A percentile compares a stretch with the other conserved stretches of the same genome.
These are phyloP conservation scores for Lichina pygmaea DNA, from an alignment of 495 filamentous ascomycete species.

Conservation along the genomic window DNA sequence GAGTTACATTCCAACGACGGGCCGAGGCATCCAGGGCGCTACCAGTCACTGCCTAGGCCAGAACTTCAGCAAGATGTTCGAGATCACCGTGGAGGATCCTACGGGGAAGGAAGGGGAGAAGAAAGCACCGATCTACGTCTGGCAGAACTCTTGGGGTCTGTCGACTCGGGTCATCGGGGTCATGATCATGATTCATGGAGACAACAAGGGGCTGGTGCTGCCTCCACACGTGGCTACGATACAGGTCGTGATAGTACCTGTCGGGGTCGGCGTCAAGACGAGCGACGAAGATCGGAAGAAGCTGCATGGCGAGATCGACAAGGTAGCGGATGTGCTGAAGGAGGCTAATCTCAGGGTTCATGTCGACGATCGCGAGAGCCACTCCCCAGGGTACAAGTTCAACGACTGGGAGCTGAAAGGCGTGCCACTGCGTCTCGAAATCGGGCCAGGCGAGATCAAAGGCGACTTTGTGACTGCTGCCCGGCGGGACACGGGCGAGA, in stretches of 20 bases:
- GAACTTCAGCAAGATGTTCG: conserved; percentile 97
- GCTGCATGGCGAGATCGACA: conserved; percentile 43
- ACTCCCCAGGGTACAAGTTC: conserved; percentile 92
- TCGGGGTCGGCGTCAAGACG: conserved; percentile 71
- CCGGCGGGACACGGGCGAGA: conserved; percentile 49
- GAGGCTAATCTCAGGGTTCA: conserved; percentile 39
- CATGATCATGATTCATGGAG: conserved; percentile 93
- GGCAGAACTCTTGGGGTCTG: conserved; percentile 97
- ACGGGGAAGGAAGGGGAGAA: conserved; percentile 45
- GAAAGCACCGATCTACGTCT: conserved; percentile 46
- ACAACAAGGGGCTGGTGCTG: conserved; percentile 79
- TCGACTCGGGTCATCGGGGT: conserved; percentile 88
- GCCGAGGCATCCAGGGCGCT: conserved; percentile 85
- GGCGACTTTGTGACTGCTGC: conserved; percentile 61
- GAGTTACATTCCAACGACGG: conserved; percentile 81
- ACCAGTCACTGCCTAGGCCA: conserved; percentile 88
- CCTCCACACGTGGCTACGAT: conserved; percentile 70
- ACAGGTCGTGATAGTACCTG: conserved; percentile 75
- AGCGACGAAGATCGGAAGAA: conserved; percentile 45
- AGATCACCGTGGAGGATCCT: conserved; percentile 88
- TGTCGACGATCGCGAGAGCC: conserved; percentile 55
- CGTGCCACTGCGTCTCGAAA: conserved; percentile 77
- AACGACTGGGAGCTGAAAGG: conserved; percentile 93
- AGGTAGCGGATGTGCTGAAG: conserved; percentile 32
- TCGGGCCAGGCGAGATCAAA: conserved; percentile 75